These are phyloP conservation scores for Jaltomata sinuosa DNA, from an alignment of 257 asterid genomes.

Conservation along the genomic window DNA sequence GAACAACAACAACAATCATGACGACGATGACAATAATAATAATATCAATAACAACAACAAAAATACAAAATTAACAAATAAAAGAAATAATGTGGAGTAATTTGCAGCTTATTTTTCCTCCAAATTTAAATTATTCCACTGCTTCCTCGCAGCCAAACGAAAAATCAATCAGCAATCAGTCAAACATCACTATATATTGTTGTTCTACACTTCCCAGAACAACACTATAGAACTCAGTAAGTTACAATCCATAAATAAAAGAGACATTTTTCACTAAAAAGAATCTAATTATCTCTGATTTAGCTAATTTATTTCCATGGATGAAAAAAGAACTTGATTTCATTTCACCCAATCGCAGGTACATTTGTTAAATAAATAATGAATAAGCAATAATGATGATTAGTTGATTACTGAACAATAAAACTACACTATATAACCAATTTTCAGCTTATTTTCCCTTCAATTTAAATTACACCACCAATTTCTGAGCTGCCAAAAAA, in stretches of 20 bases:
- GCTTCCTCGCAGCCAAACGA: too few relatives aligned
- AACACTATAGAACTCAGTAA: background rate
- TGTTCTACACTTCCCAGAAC: too few relatives aligned
- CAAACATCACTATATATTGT: too few relatives aligned
- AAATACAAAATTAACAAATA: too few relatives aligned
- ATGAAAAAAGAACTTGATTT: background rate
- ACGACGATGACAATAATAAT: background rate
- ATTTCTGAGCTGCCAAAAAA: background rate
- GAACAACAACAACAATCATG: background rate
- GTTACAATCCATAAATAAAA: background rate
- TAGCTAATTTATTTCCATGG: background rate
- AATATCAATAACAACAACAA: too few relatives aligned
- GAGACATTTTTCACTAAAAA: background rate
- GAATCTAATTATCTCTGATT: background rate
- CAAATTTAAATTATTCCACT: too few relatives aligned
- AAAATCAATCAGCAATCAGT: too few relatives aligned
- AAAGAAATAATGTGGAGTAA: too few relatives aligned
- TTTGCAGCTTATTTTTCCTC: too few relatives aligned
- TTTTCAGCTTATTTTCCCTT: background rate
- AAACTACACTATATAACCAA: background rate
- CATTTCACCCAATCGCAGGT: background rate
- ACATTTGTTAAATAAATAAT: background rate
- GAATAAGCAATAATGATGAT: too few relatives aligned
- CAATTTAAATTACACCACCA: too few relatives aligned
- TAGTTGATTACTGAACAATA: too few relatives aligned